Base-by-base conservation (phyloP, 73 alveolate genomes). In the Paramecium sonneborni region DNA sequence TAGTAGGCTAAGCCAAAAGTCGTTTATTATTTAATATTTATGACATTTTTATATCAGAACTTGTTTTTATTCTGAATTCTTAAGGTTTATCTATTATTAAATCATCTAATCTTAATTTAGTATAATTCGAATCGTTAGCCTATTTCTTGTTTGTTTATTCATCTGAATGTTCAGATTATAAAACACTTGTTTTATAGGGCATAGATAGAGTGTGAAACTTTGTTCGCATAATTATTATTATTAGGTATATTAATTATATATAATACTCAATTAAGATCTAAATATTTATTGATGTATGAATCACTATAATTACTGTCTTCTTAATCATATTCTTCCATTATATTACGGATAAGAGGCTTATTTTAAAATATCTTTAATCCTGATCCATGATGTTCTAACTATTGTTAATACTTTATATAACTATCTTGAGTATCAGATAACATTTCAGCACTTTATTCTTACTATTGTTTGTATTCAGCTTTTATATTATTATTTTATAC, bases 201-300 rank as follows among this genome's bases (percentile, higher is more conserved):
- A 41, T 11, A 8, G 57, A 41, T 7, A 41, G 7, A 8, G 57
- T 41, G 11, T 41, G 57, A 7, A 41, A 41, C 11, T 41, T 41
- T 41, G 7, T 7, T 11, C 84, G 18, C 84, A 72, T 72, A 35
- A 72, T 28, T 72, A 72, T 35, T 9, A n/a, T n/a, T 52, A 5
- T 52, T 18, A 52, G 30, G 68, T 52, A 28, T n/a, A 52, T 52
- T 52, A 52, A 52, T 52, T 52, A 52, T 52, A 52, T 52, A 52
- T 52, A 72, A 35, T 35, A 35, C 32, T 72, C 86, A 72, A 72
- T 72, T 72, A 72, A 72, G 86, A 37, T 72, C 86, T 18, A 72
- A 72, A 41, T 72, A 72, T 52, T 52, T 52, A 72, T 72, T 72
- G 67, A 72, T 37, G 44, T 72, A 72, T 35, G 57, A 72, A 18